These are phyloP conservation scores for Rhipidocladum racemiflorum DNA, from an alignment of 176 grass and related monocot species.

Conservation along the genomic window DNA sequence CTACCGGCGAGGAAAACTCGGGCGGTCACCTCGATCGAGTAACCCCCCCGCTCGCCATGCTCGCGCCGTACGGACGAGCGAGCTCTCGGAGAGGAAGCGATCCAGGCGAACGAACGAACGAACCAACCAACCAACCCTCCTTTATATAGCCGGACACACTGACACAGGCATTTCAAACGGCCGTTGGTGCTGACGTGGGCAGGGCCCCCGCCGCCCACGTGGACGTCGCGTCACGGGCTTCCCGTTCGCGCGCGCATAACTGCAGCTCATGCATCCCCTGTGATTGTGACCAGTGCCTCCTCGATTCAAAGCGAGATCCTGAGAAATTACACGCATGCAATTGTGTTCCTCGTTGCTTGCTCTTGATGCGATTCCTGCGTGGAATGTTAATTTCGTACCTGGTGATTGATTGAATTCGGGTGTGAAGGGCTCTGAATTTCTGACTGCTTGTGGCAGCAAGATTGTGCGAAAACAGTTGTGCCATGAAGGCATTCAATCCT, in stretches of 20 bases:
- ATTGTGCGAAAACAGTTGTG: neutral
- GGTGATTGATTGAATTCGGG: neutral
- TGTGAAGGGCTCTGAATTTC: neutral
- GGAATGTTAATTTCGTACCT: neutral
- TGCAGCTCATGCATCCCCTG: conserved; percentile 11
- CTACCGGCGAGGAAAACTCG: too few species aligned
- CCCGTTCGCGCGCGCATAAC: neutral
- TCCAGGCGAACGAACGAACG: too few species aligned
- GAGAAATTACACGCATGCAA: neutral
- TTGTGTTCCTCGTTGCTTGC: neutral
- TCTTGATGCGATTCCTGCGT: neutral
- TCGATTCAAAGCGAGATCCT: neutral
- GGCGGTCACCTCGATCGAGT: neutral
- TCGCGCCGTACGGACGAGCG: too few species aligned
- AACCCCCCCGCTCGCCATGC: neutral
- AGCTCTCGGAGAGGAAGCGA: too few species aligned
- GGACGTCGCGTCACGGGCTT: conserved; percentile 29
- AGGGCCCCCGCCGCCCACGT: neutral
- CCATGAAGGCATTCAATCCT: conserved; percentile 5
- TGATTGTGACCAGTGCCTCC: neutral
- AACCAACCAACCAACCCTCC: too few species aligned
- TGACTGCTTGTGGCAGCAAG: neutral
- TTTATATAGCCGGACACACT: too few species aligned
- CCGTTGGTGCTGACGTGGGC: conserved; percentile 16
- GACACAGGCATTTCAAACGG: too few species aligned